These are phyloP conservation scores for Combretum micranthum DNA, from an alignment of 345 rosid species.

Conservation along the genomic window DNA sequence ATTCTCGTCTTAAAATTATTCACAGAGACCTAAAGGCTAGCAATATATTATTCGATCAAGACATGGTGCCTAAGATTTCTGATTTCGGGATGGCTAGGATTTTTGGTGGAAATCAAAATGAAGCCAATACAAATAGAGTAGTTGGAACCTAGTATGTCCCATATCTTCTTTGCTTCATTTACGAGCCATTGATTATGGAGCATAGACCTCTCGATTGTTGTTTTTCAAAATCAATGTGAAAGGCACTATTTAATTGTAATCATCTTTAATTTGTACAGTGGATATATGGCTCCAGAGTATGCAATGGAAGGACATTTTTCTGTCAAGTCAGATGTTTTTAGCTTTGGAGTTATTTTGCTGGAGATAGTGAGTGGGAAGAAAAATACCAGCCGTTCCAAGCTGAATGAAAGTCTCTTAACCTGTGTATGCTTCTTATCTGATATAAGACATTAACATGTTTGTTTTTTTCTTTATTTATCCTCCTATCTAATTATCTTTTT, in stretches of 20 bases:
- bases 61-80: conserved; percentile 49
- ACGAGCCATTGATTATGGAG: neutral
- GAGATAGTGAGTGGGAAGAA: conserved; percentile 40
- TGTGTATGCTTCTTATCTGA: neutral
- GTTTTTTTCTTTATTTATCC: neutral
- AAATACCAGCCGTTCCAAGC: conserved; percentile 5
- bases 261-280: conserved; percentile 18
- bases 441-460: neutral
- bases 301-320: conserved; percentile 37
- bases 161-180: neutral
- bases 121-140: conserved; percentile 40
- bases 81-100: conserved; percentile 55
- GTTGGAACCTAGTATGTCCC: conserved; percentile 43
- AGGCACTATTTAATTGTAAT: no score
- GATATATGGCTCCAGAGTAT: conserved; percentile 55
- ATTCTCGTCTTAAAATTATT: conserved; percentile 43
- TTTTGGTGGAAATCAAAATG: conserved; percentile 38
- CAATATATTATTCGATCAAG: conserved; percentile 41
- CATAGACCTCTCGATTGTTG: no score
- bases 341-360: conserved; percentile 35
- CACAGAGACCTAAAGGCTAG: conserved; percentile 48
- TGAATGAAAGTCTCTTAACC: neutral
- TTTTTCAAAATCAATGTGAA: no score
- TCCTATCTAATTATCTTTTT: neutral
- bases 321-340: conserved; percentile 41